Conservation (phyloP, 2,329 filamentous ascomycete genomes). For the Botrytis porri region DNA sequence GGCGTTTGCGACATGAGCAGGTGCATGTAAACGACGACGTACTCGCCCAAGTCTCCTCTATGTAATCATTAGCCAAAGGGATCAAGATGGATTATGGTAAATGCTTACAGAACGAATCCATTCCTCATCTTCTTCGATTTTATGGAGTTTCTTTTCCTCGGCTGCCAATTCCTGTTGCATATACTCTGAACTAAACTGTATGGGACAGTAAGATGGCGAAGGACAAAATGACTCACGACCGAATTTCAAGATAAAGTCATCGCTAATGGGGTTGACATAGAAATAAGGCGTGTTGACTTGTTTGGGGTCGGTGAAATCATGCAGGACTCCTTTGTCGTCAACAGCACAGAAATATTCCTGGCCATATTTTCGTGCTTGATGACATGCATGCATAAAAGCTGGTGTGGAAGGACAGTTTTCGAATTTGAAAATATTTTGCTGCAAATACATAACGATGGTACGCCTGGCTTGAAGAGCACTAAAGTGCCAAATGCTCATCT, state of each 20-base stretch:
- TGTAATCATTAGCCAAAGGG: not conserved
- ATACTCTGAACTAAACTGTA: not conserved
- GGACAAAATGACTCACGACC: not conserved
- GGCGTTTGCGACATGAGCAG: not conserved
- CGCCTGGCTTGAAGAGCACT: not conserved
- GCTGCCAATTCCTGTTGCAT: not conserved
- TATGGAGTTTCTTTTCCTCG: not conserved
- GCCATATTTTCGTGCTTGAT: not conserved
- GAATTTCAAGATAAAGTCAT: constrained; percentile 10
- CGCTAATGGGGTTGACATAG: not conserved
- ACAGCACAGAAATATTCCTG: not conserved
- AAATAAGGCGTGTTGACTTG: not conserved
- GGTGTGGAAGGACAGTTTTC: not conserved
- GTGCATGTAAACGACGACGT: not conserved
- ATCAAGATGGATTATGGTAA: not conserved
- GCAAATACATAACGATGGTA: not conserved
- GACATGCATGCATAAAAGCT: constrained; percentile 7
- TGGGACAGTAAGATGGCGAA: not conserved
- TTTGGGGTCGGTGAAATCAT: not conserved
- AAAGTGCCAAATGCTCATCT: not conserved
- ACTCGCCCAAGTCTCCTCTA: fast-evolving
- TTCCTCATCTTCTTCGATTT: fast-evolving
- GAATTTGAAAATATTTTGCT: not conserved
- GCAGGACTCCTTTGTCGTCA: not conserved
- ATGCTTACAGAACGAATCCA: fast-evolving